Percentiles rank a stretch among this genome's conserved stretches.
These are phyloP conservation scores for Streptanthus diversifolius DNA, from an alignment of 345 rosid species.

Conservation along the genomic window DNA sequence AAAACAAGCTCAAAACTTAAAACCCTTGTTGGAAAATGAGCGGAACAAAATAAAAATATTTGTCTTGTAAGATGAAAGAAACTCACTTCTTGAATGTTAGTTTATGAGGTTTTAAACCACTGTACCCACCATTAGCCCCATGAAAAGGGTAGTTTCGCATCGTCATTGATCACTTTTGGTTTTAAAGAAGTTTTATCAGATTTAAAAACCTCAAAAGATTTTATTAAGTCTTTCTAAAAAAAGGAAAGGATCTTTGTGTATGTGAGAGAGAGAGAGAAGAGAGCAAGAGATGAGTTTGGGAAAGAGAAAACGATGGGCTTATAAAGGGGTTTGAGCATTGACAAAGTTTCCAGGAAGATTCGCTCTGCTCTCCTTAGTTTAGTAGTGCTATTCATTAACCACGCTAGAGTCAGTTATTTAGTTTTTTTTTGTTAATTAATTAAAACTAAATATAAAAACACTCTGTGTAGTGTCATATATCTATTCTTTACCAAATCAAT, in stretches of 20 bases:
- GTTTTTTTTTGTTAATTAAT: background rate
- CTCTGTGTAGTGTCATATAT: slow-evolving; percentile 10
- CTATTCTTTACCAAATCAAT: background rate
- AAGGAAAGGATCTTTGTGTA: background rate
- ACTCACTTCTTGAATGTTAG: slow-evolving; percentile 40
- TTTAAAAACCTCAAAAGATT: background rate
- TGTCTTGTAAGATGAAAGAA: background rate
- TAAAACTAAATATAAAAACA: background rate
- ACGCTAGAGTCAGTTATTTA: slow-evolving; percentile 2
- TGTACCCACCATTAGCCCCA: slow-evolving; percentile 32
- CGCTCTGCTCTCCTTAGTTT: background rate
- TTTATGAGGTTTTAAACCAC: slow-evolving; percentile 31
- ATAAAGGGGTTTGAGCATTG: background rate
- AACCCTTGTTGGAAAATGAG: background rate
- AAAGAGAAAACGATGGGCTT: background rate
- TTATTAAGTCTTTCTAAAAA: background rate
- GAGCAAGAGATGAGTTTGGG: background rate
- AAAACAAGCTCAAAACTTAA: background rate
- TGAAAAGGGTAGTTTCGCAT: slow-evolving; percentile 35
- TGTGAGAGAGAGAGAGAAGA: background rate
- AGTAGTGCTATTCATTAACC: slow-evolving; percentile 15
- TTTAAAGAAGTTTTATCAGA: background rate
- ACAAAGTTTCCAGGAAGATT: slow-evolving; percentile 26
- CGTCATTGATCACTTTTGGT: slow-evolving; percentile 18
- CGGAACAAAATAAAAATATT: background rate